Evolutionary conservation across 208 protist genomes (phyloP), one percentile per base, ranked within the genome.

Genomic region (Trypanosoma theileri): DNA sequence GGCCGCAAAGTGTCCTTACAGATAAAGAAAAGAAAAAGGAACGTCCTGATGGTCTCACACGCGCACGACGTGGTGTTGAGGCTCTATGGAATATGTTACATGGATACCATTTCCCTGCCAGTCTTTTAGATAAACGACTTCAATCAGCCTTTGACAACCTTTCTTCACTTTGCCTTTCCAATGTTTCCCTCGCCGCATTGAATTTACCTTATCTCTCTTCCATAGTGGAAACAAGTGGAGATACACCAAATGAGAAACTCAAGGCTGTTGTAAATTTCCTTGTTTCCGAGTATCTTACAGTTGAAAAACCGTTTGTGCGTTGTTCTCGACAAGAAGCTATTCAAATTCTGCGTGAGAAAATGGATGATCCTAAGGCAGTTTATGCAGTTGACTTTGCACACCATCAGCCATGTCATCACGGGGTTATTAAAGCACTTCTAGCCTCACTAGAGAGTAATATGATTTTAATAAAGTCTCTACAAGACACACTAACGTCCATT

Each of bases 341-440:
- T 22, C 76, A 88, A 64, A 51, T 41, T 40, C 40, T 96, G 54
- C 77, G 89, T 57, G 82, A 80, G 46, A 50, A 24, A 46, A 65
- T 59, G 59, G 62, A 63, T 35, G 73, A 77, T 40, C 22, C 56
- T 26, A 16, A 26, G 31, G 61, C 62, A 35, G 72, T 91, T 26
- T 93, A 78, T 64, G 69, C 76, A 28, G 21, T 82, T 24, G 85
- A 96, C 66, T 91, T 91, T 70, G 86, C 86, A 8, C 86, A 96
- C 64, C 68, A 86, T 64, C 88, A 91, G 61, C 76, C 81, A 10
- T 85, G 80, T 71, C 86, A 92, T 65, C 82, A 92, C 71, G 71
- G 76, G 17, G 84, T 89, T 35, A 78, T 93, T 46, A 77, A 80
- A 56, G 73, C 64, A 21, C 56, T 93, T 53, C 76, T 93, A 22